Base-by-base conservation (phyloP, 768 basidiomycete genomes). In the Porphyrellus cyaneotinctus region DNA sequence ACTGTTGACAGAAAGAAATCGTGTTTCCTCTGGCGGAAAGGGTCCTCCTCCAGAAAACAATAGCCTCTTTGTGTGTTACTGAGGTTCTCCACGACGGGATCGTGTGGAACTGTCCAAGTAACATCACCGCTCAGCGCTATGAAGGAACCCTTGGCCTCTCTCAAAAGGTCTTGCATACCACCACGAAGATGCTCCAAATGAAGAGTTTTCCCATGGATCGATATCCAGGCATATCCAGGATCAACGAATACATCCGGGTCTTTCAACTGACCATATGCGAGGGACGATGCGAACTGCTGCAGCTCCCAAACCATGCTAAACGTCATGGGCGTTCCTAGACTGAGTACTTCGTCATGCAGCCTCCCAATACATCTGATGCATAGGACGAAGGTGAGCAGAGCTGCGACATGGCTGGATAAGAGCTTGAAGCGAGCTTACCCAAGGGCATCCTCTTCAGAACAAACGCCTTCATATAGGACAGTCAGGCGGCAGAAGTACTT, bases 401-500 rank as follows among this genome's bases (percentile, higher is more conserved):
- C 39, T 28, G 7, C 18, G 41, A 41, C 39, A 23, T 6, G 2
- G n/a, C n/a, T n/a, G n/a, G n/a, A n/a, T n/a, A n/a, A n/a, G n/a
- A 15, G 17, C 41, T 17, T 15, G 41, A 31, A 43, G 43, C 7
- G 18, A 31, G 28, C 42, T 43, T 28, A 43, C 42, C 8, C 17
- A 30, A 43, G 17, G n/a, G 26, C 10, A 30, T 43, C n/a, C 18
- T 30, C 12, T 6, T 42, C 26, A 30, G 28, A 31, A 31, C 43
- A 43, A 26, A 35, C 4, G 3, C 11, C 47, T 23, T 39, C 20
- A 10, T 39, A 39, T 15, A 49, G 12, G 7, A n/a, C 17, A 1
- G 17, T 18, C 22, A 49, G 17, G 3, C 23, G 17, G 30, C 48
- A 56, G 5, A 53, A 56, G 2, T 56, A 53, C 5, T 53, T 48